These are phyloP conservation scores for Aspergillus incahuasiensis DNA, from an alignment of 495 filamentous ascomycete species.

Conservation along the genomic window DNA sequence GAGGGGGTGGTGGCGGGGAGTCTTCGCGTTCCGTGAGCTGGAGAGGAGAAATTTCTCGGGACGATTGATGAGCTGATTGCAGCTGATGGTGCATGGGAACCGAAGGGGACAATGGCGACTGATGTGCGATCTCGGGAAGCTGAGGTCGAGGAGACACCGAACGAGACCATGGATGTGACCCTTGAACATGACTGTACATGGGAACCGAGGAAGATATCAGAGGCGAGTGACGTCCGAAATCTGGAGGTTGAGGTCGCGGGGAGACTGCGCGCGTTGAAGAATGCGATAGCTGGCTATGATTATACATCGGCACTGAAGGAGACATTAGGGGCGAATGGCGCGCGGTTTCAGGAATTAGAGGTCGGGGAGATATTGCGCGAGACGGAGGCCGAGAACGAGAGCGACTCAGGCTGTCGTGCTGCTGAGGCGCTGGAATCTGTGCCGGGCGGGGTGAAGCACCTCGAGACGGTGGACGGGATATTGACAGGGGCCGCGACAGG, in stretches of 20 bases:
- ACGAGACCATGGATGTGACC: not conserved
- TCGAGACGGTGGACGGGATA: slow-evolving; percentile 27
- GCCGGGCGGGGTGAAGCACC: slow-evolving; percentile 21
- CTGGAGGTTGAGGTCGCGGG: slow-evolving; percentile 18
- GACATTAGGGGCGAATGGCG: not conserved
- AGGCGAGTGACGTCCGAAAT: not conserved
- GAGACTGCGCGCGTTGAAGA: slow-evolving; percentile 10
- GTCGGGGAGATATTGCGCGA: slow-evolving; percentile 17
- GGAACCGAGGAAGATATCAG: not conserved
- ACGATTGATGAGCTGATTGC: slow-evolving; percentile 27
- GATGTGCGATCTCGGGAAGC: slow-evolving; percentile 12
- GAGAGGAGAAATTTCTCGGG: slow-evolving; percentile 34
- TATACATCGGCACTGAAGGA: not conserved
- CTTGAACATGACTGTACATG: not conserved
- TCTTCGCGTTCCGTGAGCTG: slow-evolving; percentile 34
- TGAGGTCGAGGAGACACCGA: slow-evolving; percentile 17
- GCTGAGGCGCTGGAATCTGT: slow-evolving; percentile 4
- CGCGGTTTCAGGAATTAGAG: slow-evolving; percentile 1
- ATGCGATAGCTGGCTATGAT: not conserved
- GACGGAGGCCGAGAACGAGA: slow-evolving; percentile 11
- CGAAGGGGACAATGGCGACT: not conserved
- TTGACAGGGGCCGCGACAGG: slow-evolving; percentile 30
- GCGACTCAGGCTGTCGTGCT: not conserved
- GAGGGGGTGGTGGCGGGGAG: slow-evolving; percentile 46
- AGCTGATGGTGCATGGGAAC: slow-evolving; percentile 14